Base-by-base conservation (phyloP, 73 alveolate genomes). In the Paramecium bursaria region DNA sequence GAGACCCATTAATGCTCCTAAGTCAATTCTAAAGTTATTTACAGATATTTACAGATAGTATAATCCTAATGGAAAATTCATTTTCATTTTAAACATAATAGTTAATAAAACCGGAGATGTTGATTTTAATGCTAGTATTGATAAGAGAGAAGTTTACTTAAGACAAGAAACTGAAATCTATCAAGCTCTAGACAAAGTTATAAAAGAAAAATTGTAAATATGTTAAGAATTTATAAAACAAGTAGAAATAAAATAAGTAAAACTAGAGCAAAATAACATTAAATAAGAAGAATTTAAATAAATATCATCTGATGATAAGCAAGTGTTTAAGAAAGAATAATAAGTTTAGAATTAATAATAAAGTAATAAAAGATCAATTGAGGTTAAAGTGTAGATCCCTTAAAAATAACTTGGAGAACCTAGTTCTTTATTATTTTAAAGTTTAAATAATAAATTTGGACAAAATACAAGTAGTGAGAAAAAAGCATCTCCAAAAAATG, bases 121-220 rank as follows among this genome's bases (percentile, higher is more conserved):
- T 47, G 99, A 96, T 86, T 90, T 96, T 30, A 96, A 96, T 90
- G 96, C 94, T 74, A 92, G 97, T 35, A 96, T 95, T 46, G 96
- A 96, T 86, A 96, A 96, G 75, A 91, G 97, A 80, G 98, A 94
- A 51, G 97, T 96, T 0, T 92, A 92, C 74, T 74, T 96, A 2
- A 90, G 48, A 74, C 53, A 80, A 13, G 95, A 90, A 73, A 85
- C 76, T 31, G 88, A 85, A 53, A 88, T 87, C 31, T 13, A 42
- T n/a, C 53, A 87, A 31, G 90, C 87, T 9, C 54, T 90, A 67
- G 75, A 54, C 21, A 85, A 90, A 4, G 46, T 39, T 2, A 33
- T 67, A 2, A 30, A n/a, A 2, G 57, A 30, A 33, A 67, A 39
- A 30, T 39, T 67, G 10, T 53, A 67, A 67, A 67, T 25, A 39